phyloP scores from a whole-genome alignment of 2,329 filamentous ascomycete species.

The Ceratocystis colombiana region DNA sequence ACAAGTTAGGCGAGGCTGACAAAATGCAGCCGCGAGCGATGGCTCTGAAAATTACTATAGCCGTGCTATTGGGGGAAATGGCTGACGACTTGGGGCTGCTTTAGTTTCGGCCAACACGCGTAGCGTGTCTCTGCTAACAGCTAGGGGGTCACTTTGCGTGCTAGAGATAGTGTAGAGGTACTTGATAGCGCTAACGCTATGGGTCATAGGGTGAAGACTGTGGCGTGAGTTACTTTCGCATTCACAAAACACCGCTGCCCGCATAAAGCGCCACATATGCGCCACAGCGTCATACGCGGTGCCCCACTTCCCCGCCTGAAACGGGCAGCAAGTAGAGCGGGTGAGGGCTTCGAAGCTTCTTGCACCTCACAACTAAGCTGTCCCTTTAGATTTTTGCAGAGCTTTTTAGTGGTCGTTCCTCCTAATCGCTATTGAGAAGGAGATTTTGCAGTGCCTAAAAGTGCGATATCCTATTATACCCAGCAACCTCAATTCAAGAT shows the following conservation, averaged over 20 bases:
- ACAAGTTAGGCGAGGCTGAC: conserved; percentile 24
- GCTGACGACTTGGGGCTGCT: neutral
- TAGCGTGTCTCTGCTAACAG: conserved; percentile 22
- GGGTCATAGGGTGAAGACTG: neutral
- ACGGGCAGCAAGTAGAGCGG: conserved; percentile 15
- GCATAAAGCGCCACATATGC: conserved; percentile 15
- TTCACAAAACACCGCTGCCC: neutral
- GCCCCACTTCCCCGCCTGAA: conserved; percentile 26
- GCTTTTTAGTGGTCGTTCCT: conserved; percentile 16
- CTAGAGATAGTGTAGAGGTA: conserved; percentile 3
- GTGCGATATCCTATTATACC: conserved; percentile 19
- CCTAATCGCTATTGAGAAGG: conserved; percentile 25
- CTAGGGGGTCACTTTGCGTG: neutral
- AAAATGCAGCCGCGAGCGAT: conserved; percentile 17
- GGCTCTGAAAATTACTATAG: conserved; percentile 16
- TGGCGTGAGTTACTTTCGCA: neutral
- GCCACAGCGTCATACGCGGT: conserved; percentile 24
- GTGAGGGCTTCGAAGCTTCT: conserved; percentile 24
- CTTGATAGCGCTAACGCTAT: conserved; percentile 9
- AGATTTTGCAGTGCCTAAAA: conserved; percentile 22
- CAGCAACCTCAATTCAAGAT: conserved; percentile 31
- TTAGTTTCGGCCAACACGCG: conserved; percentile 17
- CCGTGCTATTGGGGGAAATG: neutral
- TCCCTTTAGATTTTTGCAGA: conserved; percentile 26
- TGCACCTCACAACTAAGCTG: conserved; percentile 18